Evolutionary conservation across 2,329 filamentous ascomycete species (phyloP), one percentile per base, ranked within the genome.

Genomic region (Venturiaceae sp.): DNA sequence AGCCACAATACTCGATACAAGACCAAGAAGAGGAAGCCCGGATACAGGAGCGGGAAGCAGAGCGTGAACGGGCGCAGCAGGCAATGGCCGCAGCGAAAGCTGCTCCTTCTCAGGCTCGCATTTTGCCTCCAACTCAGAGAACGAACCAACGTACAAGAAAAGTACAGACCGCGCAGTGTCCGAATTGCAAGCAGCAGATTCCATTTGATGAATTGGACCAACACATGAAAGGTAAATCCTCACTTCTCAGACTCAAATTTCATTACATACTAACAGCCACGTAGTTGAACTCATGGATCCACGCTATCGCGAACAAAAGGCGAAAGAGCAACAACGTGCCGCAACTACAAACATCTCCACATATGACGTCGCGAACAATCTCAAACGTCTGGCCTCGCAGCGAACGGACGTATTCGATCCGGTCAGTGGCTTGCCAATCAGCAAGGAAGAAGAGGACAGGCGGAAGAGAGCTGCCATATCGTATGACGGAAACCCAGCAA

Each of bases 281-380:
- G 30, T 50, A 81, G 79, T 97, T 69, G 92, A 97, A 74, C 81
- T 96, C 52, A 82, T 96, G 60, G 92, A 97, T 69, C 92, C 92
- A 0, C 83, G 88, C 60, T 97, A 92, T 92, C 95, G 95, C 71
- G 92, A 96, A 69, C 92, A 97, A 71, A 90, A 91, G 65, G 88
- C 89, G 60, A 95, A 95, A 71, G 85, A 89, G 16, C 90, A 96
- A 50, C 84, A 88, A 13, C 86, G 92, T 62, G 90, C 87, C 63
- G 83, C 89, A 1, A 92, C 88, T 0, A 95, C 91, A 9, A 96
- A 95, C 66, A 75, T 96, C 9, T 89, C 87, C 1, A 92, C 90
- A 3, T 83, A 82, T 34, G 92, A 97, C 65, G 90, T 95, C 50
- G 92, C 91, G 55, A 92, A 90, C 71, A 96, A 97, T 69, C 81